A percentile compares a stretch with the other conserved stretches of the same genome.
Evolutionary conservation across 2,329 filamentous ascomycete genomes (phyloP).

Genomic region (Phaeosphaeria sp.): DNA sequence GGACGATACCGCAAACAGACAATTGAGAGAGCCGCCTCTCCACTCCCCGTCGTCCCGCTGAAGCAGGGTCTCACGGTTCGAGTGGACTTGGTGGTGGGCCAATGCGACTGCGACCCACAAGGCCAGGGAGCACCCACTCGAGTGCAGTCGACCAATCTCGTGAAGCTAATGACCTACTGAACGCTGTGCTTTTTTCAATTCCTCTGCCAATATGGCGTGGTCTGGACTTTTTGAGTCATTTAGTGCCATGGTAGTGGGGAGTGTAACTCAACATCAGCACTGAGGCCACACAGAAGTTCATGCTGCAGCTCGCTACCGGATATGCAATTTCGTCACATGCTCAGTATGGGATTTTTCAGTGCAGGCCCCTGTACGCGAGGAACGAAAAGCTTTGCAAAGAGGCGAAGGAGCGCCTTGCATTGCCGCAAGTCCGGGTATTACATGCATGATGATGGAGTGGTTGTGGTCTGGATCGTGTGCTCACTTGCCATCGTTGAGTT

Average conservation of each 20-base stretch:
- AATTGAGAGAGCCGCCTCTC: neutral
- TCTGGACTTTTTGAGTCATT: conserved; percentile 2
- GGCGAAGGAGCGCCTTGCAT: conserved; percentile 9
- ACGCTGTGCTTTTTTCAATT: neutral
- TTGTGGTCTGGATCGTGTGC: conserved; percentile 1
- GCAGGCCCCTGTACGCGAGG: neutral
- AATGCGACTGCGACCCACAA: neutral
- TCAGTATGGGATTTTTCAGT: neutral
- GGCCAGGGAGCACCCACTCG: neutral
- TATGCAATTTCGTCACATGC: neutral
- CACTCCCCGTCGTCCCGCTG: neutral
- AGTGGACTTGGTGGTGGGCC: neutral
- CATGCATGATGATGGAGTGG: conserved; percentile 4
- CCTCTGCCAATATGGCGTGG: neutral
- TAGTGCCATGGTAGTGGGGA: neutral
- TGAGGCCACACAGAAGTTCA: neutral
- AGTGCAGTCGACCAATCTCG: neutral
- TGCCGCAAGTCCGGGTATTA: conserved; percentile 3
- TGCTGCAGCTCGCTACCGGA: neutral
- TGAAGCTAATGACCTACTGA: neutral
- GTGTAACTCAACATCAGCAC: neutral
- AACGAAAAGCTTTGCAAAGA: conserved; percentile 5
- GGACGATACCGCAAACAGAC: neutral
- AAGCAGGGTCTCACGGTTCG: conserved; percentile 1
- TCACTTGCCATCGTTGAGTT: neutral